Percentiles rank a stretch among this genome's conserved stretches.
Conservation (phyloP, 1,284 basidiomycete genomes). For the Ceratorhiza oryzae-sativae region DNA sequence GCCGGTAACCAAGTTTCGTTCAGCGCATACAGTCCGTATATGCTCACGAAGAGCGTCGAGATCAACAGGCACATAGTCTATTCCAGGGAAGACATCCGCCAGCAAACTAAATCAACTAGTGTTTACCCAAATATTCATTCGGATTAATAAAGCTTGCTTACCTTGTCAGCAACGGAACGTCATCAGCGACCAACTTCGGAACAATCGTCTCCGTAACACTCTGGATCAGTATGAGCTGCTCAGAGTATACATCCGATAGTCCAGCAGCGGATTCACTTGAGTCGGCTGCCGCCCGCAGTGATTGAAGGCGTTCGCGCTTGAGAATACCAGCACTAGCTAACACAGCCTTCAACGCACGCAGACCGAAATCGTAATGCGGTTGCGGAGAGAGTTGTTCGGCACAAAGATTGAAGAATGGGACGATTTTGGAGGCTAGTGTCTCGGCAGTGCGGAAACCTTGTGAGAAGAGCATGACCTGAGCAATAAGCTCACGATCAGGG, state of each 20-base stretch:
- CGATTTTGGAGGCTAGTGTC: slow-evolving; percentile 93
- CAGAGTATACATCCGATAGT: slow-evolving; percentile 75
- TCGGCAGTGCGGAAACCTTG: slow-evolving; percentile 99
- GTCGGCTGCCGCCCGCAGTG: slow-evolving; percentile 52
- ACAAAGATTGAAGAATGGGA: slow-evolving; percentile 99
- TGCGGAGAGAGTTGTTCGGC: slow-evolving; percentile 96
- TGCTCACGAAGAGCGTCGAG: slow-evolving; percentile 84
- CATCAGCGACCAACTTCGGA: slow-evolving; percentile 96
- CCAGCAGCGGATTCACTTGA: slow-evolving; percentile 54
- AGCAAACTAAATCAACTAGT: slow-evolving; percentile 67
- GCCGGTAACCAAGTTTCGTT: slow-evolving; percentile 83
- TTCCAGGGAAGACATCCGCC: slow-evolving; percentile 97
- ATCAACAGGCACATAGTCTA: slow-evolving; percentile 89
- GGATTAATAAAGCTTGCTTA: slow-evolving; percentile 50
- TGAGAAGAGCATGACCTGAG: slow-evolving; percentile 99
- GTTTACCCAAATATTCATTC: slow-evolving; percentile 32
- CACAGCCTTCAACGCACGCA: slow-evolving; percentile 97
- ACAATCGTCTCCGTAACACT: slow-evolving; percentile 99
- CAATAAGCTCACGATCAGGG: slow-evolving; percentile 97
- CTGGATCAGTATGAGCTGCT: slow-evolving; percentile 98
- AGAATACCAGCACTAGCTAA: slow-evolving; percentile 96
- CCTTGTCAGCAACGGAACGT: slow-evolving; percentile 93
- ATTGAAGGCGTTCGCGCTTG: slow-evolving; percentile 86
- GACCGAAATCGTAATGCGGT: slow-evolving; percentile 99
- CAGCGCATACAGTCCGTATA: slow-evolving; percentile 86